Evolutionary conservation across 345 rosid species (phyloP).

Genomic region (Fremontodendron californicum): DNA sequence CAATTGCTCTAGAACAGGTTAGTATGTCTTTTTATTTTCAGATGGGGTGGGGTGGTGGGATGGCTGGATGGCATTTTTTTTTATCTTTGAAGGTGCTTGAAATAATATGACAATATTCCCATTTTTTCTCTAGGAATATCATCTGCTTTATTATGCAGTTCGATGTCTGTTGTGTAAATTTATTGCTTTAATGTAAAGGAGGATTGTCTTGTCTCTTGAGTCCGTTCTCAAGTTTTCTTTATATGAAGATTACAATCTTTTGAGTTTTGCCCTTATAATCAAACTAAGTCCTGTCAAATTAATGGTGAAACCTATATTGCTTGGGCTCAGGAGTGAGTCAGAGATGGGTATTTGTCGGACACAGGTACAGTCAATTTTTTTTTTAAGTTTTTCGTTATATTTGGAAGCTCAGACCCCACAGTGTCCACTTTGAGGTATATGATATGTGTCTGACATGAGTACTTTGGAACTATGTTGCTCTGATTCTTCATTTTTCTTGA

Average conservation of each 20-base stretch:
- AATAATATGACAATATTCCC: not conserved
- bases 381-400: not conserved
- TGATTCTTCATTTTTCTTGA: too few species aligned
- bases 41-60: not conserved
- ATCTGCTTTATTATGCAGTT: not conserved
- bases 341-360: not conserved
- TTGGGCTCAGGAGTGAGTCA: not conserved
- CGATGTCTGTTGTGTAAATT: not conserved
- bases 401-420: not conserved
- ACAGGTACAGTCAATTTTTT: not conserved
- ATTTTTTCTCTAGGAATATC: not conserved
- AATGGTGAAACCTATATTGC: not conserved
- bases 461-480: too few species aligned
- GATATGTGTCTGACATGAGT: not conserved
- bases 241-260: not conserved
- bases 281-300: not conserved
- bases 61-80: not conserved
- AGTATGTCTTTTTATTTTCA: constrained; percentile 1
- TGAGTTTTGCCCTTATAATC: constrained; percentile 1
- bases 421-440: not conserved
- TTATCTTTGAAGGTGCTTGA: not conserved
- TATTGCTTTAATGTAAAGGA: not conserved
- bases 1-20: constrained; percentile 98
- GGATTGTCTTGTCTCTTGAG: not conserved
- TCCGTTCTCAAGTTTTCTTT: not conserved